Evolutionary conservation across 495 filamentous ascomycete species (phyloP), one percentile per base, ranked within the genome.

Genomic region (Penicillium steckii): DNA sequence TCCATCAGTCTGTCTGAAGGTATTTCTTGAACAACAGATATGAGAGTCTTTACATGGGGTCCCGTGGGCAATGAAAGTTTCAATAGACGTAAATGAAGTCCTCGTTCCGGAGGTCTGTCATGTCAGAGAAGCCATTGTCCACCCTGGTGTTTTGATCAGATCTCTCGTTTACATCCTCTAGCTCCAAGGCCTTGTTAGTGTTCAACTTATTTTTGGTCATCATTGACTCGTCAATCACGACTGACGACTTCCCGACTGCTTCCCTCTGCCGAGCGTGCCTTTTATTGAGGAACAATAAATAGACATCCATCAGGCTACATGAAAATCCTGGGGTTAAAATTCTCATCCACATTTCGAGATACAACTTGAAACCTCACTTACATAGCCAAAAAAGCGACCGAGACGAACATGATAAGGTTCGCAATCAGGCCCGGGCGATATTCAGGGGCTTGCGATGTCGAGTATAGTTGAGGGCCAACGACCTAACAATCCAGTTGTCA

Each of bases 241-340:
- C 50, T 0, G 56, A 60, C 9, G 43, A 54, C 37, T 64, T 71
- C 2, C 66, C 66, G n/a, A 66, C 56, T 18, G 64, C 69, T 30
- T 70, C 65, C 12, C 78, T 65, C 17, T 65, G 65, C 45, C 69
- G 72, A 13, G 70, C 69, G 33, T 81, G 77, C 29, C 62, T 53
- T n/a, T 59, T 65, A 52, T 81, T 81, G 19, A 80, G 60, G 15
- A 65, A 68, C 50, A 73, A 69, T 17, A 81, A 72, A 35, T 80
- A 80, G 21, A 78, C 50, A 61, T 55, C 51, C 1, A 33, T 57
- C 4, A 67, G 12, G 1, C 61, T 62, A 17, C 6, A 3, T 9
- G 2, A n/a, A n/a, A 2, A 19, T 17, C n/a, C n/a, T n/a, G n/a
- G n/a, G 3, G 10, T 8, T 29, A 17, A 37, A 19, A 8, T 1